phyloP scores from a whole-genome alignment of 2,329 filamentous ascomycete genomes.

The Fusarium veterinarium region DNA sequence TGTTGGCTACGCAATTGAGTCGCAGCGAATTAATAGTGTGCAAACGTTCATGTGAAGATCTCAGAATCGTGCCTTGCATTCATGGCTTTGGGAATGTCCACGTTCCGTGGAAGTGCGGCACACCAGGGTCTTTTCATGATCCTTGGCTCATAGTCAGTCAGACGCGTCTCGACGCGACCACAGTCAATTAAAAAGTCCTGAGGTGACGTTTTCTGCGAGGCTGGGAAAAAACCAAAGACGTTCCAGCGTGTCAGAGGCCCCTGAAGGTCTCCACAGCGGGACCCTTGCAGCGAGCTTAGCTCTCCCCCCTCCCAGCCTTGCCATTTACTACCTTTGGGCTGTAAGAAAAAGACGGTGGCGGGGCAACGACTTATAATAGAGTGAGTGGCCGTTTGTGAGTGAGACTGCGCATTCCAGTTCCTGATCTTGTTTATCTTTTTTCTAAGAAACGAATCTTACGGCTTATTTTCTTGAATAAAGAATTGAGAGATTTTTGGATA shows the following conservation, averaged over 20 bases:
- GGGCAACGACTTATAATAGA: constrained; percentile 60
- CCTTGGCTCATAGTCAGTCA: constrained; percentile 2
- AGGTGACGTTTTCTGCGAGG: constrained; percentile 40
- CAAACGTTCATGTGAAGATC: background rate
- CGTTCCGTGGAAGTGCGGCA: background rate
- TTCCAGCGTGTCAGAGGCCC: constrained; percentile 35
- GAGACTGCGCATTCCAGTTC: constrained; percentile 29
- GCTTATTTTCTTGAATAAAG: constrained; percentile 1
- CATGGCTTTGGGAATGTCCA: background rate
- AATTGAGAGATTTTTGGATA: background rate
- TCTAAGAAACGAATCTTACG: background rate
- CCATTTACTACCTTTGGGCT: constrained; percentile 43
- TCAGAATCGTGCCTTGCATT: constrained; percentile 12
- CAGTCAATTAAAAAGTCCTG: background rate
- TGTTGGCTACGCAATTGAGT: background rate
- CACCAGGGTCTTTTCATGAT: background rate
- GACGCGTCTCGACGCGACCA: constrained; percentile 27
- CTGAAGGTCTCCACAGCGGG: constrained; percentile 18
- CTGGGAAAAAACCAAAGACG: constrained; percentile 21
- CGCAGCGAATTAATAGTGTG: background rate
- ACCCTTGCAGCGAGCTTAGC: constrained; percentile 27
- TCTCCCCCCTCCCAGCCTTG: constrained; percentile 53
- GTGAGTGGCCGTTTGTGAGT: constrained; percentile 13
- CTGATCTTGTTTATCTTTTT: constrained; percentile 11
- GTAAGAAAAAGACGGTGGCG: constrained; percentile 57